A percentile compares a stretch with the other conserved stretches of the same genome.
These are phyloP conservation scores for Gymnopus androsaceus DNA, from an alignment of 1,284 basidiomycete genomes.

Conservation along the genomic window DNA sequence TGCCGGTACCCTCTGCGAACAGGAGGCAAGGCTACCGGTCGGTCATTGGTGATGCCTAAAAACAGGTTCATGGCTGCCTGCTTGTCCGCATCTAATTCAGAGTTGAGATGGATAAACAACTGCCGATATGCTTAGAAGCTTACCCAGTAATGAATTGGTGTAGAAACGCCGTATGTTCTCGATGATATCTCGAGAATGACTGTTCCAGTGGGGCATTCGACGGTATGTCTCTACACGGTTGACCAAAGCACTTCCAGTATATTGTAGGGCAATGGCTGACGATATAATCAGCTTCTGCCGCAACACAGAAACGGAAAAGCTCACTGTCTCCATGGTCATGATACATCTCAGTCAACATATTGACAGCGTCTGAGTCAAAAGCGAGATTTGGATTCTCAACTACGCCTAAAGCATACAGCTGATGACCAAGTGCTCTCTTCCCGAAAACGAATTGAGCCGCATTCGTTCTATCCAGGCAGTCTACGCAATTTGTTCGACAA, in stretches of 20 bases:
- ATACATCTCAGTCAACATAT: conserved; percentile 99
- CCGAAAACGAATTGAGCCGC: conserved; percentile 98
- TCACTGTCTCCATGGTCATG: conserved; percentile 94
- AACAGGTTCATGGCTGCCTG: conserved; percentile 98
- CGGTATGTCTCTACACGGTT: conserved; percentile 97
- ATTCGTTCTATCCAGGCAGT: conserved; percentile 97
- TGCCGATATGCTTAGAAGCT: conserved; percentile 15
- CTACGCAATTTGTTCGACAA: conserved; percentile 90
- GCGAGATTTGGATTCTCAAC: conserved; percentile 82
- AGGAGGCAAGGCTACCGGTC: conserved; percentile 45
- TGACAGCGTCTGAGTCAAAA: conserved; percentile 95
- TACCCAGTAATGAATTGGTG: conserved; percentile 89
- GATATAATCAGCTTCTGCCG: background rate
- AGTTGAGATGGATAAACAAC: background rate
- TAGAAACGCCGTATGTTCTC: conserved; percentile 97
- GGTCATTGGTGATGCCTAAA: conserved; percentile 77
- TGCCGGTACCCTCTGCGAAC: conserved; percentile 71
- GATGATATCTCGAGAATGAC: conserved; percentile 95
- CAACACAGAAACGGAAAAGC: conserved; percentile 26
- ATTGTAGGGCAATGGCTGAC: conserved; percentile 91
- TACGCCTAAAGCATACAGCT: conserved; percentile 92
- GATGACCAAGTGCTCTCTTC: conserved; percentile 93
- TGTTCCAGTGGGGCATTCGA: conserved; percentile 96
- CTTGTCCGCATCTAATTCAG: conserved; percentile 84
- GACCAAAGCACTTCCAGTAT: conserved; percentile 94